Base-by-base conservation (phyloP, 169 alveolate species). In the Fabrea salina region DNA sequence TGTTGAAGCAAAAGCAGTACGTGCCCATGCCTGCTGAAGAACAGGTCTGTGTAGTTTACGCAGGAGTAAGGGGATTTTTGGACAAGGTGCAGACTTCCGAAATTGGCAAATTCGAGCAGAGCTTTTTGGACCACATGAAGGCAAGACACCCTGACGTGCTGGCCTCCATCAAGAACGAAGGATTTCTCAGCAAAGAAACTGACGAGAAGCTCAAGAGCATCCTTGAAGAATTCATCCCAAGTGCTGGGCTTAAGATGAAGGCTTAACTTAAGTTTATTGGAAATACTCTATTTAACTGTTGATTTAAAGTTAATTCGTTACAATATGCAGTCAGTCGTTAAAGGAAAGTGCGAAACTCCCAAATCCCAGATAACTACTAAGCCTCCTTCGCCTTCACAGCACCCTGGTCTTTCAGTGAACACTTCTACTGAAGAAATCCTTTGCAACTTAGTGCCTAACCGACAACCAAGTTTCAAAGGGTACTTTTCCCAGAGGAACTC, bases 61-160 rank as follows among this genome's bases (percentile, higher is more conserved):
- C 95, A 50, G 95, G 95, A 72, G 93, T 90, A 50, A 85, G 86
- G 74, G 95, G 95, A 47, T 87, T 66, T 79, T 83, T 90, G 33
- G 95, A 90, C 67, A 84, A 82, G 50, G 80, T 90, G 35, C 49
- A 72, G 56, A 90, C 95, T 44, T 66, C 84, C 13, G 92, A 87
- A 77, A 86, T 90, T 47, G 84, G 83, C 1, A 85, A 80, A 61
- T 90, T 90, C 86, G 93, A 90, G 75, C 67, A 59, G 19, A 72
- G 64, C 66, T 90, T 83, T 89, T 76, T 90, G 11, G 86, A 75
- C 30, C 85, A 80, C 39, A 30, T 90, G 3, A 83, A 75, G 74
- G 66, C 90, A n/a, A 87, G 89, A 72, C 72, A 86, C 79, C 84
- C 90, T 32, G 82, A 84, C 47, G 35, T 90, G 47, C 57, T 87